Evolutionary conservation across 2,329 filamentous ascomycete species (phyloP).

Genomic region (Capronia epimyces): DNA sequence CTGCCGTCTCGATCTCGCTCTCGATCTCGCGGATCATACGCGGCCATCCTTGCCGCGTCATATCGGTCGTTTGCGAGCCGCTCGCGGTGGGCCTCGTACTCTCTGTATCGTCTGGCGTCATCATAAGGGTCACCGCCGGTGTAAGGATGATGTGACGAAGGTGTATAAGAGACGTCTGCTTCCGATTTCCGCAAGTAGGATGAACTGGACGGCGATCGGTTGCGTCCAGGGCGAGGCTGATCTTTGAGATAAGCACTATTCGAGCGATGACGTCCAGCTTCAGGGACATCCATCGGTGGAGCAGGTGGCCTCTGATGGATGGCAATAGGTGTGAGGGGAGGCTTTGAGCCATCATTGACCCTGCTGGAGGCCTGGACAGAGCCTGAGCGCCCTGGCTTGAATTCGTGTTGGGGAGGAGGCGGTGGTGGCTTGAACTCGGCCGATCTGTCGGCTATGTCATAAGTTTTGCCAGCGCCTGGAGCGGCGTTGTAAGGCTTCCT

Average conservation of each 20-base stretch:
- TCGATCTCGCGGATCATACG: conserved; percentile 22
- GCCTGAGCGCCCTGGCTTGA: conserved; percentile 14
- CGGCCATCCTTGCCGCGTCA: conserved; percentile 24
- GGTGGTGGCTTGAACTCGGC: conserved; percentile 10
- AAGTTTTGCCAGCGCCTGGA: conserved; percentile 55
- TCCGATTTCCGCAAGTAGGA: conserved; percentile 14
- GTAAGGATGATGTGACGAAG: conserved; percentile 15
- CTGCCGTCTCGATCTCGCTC: conserved; percentile 20
- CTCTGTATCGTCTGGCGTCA: conserved; percentile 18
- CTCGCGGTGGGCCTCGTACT: conserved; percentile 23
- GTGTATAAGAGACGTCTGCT: conserved; percentile 12
- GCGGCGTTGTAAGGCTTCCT: conserved; percentile 59
- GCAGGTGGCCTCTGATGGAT: conserved; percentile 25
- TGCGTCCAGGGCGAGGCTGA: conserved; percentile 15
- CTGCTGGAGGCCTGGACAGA: conserved; percentile 15
- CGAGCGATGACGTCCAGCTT: conserved; percentile 16
- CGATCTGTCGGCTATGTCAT: conserved; percentile 38
- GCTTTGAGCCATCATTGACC: conserved; percentile 6
- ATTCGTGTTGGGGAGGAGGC: conserved; percentile 8
- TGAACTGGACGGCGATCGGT: conserved; percentile 19
- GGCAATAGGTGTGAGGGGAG: conserved; percentile 15
- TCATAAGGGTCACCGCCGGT: conserved; percentile 15
- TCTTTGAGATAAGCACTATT: conserved; percentile 23
- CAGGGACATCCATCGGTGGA: conserved; percentile 19
- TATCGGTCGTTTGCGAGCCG: conserved; percentile 23